phyloP scores from a whole-genome alignment of 495 filamentous ascomycete species.

The Bacidia rubella region DNA sequence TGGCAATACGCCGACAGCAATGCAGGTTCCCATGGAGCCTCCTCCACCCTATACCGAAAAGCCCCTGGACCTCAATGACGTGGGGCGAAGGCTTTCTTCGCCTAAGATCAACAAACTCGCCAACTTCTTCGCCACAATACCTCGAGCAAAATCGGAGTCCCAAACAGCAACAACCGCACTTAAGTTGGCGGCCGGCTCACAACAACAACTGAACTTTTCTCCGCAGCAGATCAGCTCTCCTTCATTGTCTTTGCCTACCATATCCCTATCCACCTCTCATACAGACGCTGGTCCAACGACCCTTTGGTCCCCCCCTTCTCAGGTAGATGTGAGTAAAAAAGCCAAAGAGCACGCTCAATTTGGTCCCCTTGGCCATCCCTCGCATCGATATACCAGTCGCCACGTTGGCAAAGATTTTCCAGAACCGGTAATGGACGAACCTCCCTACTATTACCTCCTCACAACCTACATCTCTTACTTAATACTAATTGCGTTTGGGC shows the following conservation, averaged over 20 bases:
- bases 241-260: slow-evolving; percentile 72
- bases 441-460: slow-evolving; percentile 89
- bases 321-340: slow-evolving; percentile 61
- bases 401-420: slow-evolving; percentile 66
- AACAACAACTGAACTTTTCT: slow-evolving; percentile 39
- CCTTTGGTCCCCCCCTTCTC: slow-evolving; percentile 83
- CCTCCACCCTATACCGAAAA: slow-evolving; percentile 4
- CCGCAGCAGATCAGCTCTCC: slow-evolving; percentile 55
- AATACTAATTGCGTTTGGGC: slow-evolving; percentile 87
- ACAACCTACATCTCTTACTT: slow-evolving; percentile 97
- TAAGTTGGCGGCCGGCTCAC: slow-evolving; percentile 41
- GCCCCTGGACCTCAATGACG: slow-evolving; percentile 33
- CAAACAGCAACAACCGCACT: slow-evolving; percentile 41
- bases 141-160: slow-evolving; percentile 38
- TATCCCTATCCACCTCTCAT: slow-evolving; percentile 78
- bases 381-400: slow-evolving; percentile 75
- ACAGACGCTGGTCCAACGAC: slow-evolving; percentile 65
- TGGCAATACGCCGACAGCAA: slow-evolving; percentile 31
- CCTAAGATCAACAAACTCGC: slow-evolving; percentile 52
- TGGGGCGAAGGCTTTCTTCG: slow-evolving; percentile 36
- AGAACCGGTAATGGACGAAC: slow-evolving; percentile 83
- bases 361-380: slow-evolving; percentile 65
- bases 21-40: slow-evolving; percentile 13
- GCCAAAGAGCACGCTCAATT: slow-evolving; percentile 82
- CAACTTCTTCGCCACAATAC: slow-evolving; percentile 45